Evolutionary conservation across 345 rosid species (phyloP).

Genomic region (Orychophragmus violaceus): DNA sequence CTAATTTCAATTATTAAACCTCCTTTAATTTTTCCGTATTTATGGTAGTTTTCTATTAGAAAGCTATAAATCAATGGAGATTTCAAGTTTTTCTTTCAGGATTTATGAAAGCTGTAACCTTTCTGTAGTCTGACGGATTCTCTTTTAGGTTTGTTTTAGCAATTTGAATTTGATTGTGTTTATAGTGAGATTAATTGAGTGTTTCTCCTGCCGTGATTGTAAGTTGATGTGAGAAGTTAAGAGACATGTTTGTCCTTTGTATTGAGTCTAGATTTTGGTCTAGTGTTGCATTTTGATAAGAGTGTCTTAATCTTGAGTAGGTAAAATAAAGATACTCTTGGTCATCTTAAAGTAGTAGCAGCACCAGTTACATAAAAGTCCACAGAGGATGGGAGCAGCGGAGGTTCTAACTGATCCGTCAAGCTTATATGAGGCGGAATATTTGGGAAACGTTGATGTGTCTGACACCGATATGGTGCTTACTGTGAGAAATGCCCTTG

Average conservation of each 20-base stretch:
- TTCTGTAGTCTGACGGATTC: neutral
- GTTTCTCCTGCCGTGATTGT: too few species aligned
- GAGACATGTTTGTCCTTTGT: too few species aligned
- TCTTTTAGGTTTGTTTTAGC: neutral
- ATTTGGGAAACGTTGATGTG: conserved; percentile 32
- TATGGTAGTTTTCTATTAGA: neutral
- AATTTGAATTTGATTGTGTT: too few species aligned
- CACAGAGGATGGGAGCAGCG: conserved; percentile 16
- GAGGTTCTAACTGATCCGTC: conserved; percentile 16
- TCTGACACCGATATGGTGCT: conserved; percentile 42
- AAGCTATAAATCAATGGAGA: neutral
- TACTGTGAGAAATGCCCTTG: conserved; percentile 51
- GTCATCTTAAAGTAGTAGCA: neutral
- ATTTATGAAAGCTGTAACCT: neutral
- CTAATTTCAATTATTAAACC: neutral
- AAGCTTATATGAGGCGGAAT: neutral
- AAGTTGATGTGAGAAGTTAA: too few species aligned
- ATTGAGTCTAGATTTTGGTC: neutral
- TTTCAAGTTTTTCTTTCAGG: neutral
- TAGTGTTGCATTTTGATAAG: neutral
- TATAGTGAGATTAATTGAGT: too few species aligned
- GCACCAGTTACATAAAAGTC: neutral
- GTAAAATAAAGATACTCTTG: neutral
- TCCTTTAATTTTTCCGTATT: neutral
- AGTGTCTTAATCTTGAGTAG: neutral